phyloP scores from a whole-genome alignment of 2,329 filamentous ascomycete species.

The Colletotrichum sp. region DNA sequence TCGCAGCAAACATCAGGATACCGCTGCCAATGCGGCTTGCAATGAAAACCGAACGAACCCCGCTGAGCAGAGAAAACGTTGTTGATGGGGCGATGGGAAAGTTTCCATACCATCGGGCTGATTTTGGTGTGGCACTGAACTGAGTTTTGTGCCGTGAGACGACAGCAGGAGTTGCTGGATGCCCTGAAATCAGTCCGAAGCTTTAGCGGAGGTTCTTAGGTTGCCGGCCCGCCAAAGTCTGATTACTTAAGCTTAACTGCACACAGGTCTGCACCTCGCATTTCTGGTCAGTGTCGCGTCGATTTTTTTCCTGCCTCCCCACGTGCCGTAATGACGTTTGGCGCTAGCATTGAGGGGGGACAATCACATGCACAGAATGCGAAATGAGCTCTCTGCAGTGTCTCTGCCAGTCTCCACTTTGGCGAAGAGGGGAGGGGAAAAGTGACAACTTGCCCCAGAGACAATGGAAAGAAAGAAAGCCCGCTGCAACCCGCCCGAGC shows the following conservation, averaged over 20 bases:
- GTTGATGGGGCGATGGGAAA: neutral
- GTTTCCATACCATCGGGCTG: neutral
- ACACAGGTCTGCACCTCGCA: neutral
- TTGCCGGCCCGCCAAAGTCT: neutral
- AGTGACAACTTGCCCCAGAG: neutral
- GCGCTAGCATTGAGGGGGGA: neutral
- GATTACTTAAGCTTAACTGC: slow-evolving; percentile 17
- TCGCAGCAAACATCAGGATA: neutral
- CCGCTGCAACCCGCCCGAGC: neutral
- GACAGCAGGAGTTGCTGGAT: neutral
- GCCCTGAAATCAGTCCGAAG: neutral
- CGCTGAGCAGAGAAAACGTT: neutral
- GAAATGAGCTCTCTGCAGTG: neutral
- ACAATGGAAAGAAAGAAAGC: neutral
- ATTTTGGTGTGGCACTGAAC: neutral
- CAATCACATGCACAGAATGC: neutral
- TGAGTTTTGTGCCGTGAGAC: neutral
- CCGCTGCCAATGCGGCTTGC: neutral
- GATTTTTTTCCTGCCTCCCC: too few species aligned
- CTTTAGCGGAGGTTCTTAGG: neutral
- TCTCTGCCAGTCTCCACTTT: neutral
- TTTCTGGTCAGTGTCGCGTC: neutral
- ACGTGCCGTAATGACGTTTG: slow-evolving; percentile 12
- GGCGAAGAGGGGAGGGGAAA: neutral
- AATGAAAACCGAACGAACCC: neutral